These are phyloP conservation scores for Mortierella claussenii DNA, from an alignment of 192 early-diverging fungal species.

Conservation along the genomic window DNA sequence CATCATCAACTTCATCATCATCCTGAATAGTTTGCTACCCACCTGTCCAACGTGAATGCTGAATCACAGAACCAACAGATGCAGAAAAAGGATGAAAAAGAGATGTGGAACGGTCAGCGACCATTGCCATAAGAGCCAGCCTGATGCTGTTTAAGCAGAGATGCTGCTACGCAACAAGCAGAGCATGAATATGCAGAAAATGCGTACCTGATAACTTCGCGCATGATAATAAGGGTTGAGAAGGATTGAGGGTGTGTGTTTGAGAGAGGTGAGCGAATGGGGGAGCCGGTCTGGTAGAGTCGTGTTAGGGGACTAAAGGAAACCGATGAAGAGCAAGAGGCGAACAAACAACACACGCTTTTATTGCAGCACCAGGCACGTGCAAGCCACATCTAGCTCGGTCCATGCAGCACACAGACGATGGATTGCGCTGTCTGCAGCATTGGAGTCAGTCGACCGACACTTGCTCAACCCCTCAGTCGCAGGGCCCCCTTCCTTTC, in stretches of 20 bases:
- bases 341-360: conserved; percentile 4
- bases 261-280: conserved; percentile 2
- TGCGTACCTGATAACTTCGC: conserved; percentile 40
- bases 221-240: conserved; percentile 28
- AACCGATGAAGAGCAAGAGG: conserved; percentile 52
- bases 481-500: too few species aligned
- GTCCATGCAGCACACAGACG: background rate
- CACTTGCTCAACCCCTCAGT: background rate
- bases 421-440: background rate
- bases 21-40: conserved; percentile 18
- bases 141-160: too few species aligned
- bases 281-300: conserved; percentile 44
- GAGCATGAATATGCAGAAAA: background rate
- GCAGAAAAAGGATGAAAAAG: too few species aligned
- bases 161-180: too few species aligned
- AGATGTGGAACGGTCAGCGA: too few species aligned
- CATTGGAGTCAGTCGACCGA: background rate
- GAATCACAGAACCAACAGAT: too few species aligned
- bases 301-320: conserved; percentile 47
- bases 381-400: background rate
- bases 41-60: conserved; percentile 54
- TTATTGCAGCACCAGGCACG: conserved; percentile 4
- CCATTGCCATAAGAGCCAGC: too few species aligned
- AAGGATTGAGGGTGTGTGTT: background rate
- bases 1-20: too few species aligned